phyloP scores from a whole-genome alignment of 345 rosid genomes.

The Nephelium lappaceum region DNA sequence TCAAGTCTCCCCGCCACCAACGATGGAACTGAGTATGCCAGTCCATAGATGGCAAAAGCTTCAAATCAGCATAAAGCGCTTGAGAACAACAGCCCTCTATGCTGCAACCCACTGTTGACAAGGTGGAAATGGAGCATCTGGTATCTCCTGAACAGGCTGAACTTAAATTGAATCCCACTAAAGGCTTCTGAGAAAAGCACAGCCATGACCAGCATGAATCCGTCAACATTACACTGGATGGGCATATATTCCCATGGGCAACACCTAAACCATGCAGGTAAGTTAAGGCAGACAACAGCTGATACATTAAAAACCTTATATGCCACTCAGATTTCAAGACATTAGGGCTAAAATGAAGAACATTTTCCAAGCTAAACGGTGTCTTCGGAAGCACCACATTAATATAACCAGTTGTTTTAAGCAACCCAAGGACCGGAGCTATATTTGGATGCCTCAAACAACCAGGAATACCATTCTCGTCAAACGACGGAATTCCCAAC shows the following conservation, averaged over 20 bases:
- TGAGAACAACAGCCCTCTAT: constrained; percentile 53
- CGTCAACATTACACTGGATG: constrained; percentile 68
- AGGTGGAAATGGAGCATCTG: constrained; percentile 22
- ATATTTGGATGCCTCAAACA: constrained; percentile 86
- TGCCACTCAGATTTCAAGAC: constrained; percentile 79
- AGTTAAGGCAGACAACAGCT: constrained; percentile 73
- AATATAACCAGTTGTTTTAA: constrained; percentile 48
- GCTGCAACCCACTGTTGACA: constrained; percentile 42
- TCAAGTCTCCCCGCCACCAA: constrained; percentile 92
- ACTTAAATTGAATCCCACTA: constrained; percentile 29
- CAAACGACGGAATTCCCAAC: constrained; percentile 64
- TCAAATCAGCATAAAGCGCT: constrained; percentile 65
- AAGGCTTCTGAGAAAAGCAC: constrained; percentile 44
- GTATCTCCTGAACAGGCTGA: constrained; percentile 14
- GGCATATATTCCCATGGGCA: constrained; percentile 71
- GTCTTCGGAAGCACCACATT: constrained; percentile 69
- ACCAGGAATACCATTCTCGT: constrained; percentile 47
- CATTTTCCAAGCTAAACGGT: constrained; percentile 68
- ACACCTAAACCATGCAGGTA: constrained; percentile 67
- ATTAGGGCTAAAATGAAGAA: constrained; percentile 76
- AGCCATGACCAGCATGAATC: constrained; percentile 79
- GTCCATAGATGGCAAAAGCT: constrained; percentile 53
- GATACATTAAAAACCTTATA: constrained; percentile 65
- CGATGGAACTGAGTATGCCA: constrained; percentile 66
- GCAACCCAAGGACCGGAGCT: constrained; percentile 66